A percentile compares a stretch with the other conserved stretches of the same genome.
Evolutionary conservation across 306 rosid genomes (phyloP).

Genomic region (Myrica gale): DNA sequence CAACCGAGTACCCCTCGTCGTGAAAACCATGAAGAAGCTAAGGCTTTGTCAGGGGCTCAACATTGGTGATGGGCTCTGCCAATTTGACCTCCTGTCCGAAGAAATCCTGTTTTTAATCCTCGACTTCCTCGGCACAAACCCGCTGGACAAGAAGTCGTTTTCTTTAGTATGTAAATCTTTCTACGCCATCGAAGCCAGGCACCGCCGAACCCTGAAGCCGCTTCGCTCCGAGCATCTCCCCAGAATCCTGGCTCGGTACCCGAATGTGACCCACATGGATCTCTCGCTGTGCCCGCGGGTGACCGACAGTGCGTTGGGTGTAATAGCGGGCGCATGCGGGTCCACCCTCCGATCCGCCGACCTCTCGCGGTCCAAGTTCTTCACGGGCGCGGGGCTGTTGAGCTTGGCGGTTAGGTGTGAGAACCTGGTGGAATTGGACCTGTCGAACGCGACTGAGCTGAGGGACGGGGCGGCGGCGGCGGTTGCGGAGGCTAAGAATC

Average conservation of each 20-base stretch:
- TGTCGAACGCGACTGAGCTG: slow-evolving; percentile 78
- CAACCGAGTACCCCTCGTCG: slow-evolving; percentile 1
- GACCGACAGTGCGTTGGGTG: slow-evolving; percentile 37
- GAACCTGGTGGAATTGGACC: slow-evolving; percentile 65
- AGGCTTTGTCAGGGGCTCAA: slow-evolving; percentile 10
- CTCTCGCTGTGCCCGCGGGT: slow-evolving; percentile 74
- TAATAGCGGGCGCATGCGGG: slow-evolving; percentile 42
- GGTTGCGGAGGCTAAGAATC: slow-evolving; percentile 68
- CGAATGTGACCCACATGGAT: slow-evolving; percentile 40
- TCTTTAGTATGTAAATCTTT: slow-evolving; percentile 57
- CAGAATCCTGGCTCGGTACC: slow-evolving; percentile 46
- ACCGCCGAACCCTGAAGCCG: slow-evolving; percentile 65
- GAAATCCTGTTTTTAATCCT: slow-evolving; percentile 69
- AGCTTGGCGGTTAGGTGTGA: slow-evolving; percentile 43
- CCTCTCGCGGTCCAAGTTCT: slow-evolving; percentile 66
- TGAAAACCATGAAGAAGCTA: slow-evolving; percentile 48
- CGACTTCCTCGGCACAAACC: slow-evolving; percentile 46
- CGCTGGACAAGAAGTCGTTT: slow-evolving; percentile 60
- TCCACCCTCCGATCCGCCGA: slow-evolving; percentile 51
- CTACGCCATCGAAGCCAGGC: slow-evolving; percentile 60
- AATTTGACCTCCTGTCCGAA: slow-evolving; percentile 62
- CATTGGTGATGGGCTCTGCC: slow-evolving; percentile 7
- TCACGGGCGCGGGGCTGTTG: slow-evolving; percentile 56
- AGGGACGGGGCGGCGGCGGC: slow-evolving; percentile 61
- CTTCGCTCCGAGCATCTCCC: slow-evolving; percentile 64